A percentile compares a stretch with the other conserved stretches of the same genome.
These are phyloP conservation scores for Pseudogymnoascus sp. DNA, from an alignment of 2,329 filamentous ascomycete genomes.

Conservation along the genomic window DNA sequence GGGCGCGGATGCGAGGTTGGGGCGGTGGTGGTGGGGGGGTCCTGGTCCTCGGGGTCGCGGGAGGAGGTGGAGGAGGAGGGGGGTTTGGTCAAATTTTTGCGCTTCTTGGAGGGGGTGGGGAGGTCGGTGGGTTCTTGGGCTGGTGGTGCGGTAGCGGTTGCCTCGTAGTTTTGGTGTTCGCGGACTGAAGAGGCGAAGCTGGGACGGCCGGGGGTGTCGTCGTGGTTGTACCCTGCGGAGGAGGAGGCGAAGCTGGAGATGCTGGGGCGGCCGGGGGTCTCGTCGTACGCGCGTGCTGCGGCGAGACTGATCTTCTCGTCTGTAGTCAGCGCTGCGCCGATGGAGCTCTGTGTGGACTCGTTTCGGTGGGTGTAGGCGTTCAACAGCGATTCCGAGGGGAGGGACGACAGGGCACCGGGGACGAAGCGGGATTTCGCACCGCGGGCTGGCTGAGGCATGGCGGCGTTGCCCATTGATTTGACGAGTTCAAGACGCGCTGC, in stretches of 20 bases:
- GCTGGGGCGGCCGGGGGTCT: not conserved
- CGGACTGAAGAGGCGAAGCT: not conserved
- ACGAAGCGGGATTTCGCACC: constrained; percentile 29
- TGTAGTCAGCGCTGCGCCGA: not conserved
- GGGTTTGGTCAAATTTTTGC: not conserved
- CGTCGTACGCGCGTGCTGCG: not conserved
- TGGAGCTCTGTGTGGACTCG: not conserved
- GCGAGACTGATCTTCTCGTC: not conserved
- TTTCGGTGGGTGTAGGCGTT: constrained; percentile 22
- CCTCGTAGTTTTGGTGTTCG: not conserved
- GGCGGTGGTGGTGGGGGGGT: not conserved
- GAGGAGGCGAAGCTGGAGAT: not conserved
- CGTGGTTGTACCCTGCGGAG: not conserved
- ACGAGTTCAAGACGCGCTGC: constrained; percentile 44
- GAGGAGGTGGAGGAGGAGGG: not conserved
- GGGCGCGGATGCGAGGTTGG: not conserved
- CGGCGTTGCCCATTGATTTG: constrained; percentile 29
- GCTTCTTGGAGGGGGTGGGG: not conserved
- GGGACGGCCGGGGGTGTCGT: not conserved
- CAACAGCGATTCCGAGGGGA: constrained; percentile 38
- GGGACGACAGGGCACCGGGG: constrained; percentile 33
- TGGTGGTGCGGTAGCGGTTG: not conserved
- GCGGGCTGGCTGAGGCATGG: constrained; percentile 22
- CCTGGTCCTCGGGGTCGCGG: not conserved
- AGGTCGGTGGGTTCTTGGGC: not conserved